A percentile compares a stretch with the other conserved stretches of the same genome.
phyloP scores from a whole-genome alignment of 805 yeast species.

The Maudiozyma turicensis region DNA sequence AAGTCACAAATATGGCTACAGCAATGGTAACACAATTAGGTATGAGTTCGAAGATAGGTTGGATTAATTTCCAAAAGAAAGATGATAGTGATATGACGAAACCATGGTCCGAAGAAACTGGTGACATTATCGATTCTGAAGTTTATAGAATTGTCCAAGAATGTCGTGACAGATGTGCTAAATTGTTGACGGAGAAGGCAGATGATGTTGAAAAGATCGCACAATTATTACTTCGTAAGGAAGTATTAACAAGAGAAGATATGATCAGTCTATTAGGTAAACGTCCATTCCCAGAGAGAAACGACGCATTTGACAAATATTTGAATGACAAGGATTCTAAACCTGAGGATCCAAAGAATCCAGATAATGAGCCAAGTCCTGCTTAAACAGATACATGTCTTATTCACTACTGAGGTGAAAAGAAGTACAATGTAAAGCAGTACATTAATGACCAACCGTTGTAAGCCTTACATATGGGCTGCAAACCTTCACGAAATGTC shows the following conservation, averaged over 20 bases:
- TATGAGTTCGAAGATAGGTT: slow-evolving; percentile 83
- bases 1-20: slow-evolving; percentile 88
- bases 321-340: slow-evolving; percentile 23
- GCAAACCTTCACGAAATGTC: too few species aligned
- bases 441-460: too few species aligned
- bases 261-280: slow-evolving; percentile 84
- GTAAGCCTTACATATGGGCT: neutral
- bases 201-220: slow-evolving; percentile 79
- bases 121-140: slow-evolving; percentile 70
- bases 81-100: slow-evolving; percentile 64
- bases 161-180: slow-evolving; percentile 61
- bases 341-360: slow-evolving; percentile 18
- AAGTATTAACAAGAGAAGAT: slow-evolving; percentile 87
- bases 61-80: slow-evolving; percentile 60
- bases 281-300: slow-evolving; percentile 83
- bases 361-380: slow-evolving; percentile 6
- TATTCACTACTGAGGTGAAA: neutral
- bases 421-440: neutral
- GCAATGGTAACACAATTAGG: slow-evolving; percentile 90
- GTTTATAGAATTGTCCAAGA: slow-evolving; percentile 68
- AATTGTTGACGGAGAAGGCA: slow-evolving; percentile 59
- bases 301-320: slow-evolving; percentile 61
- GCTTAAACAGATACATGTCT: neutral
- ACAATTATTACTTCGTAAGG: slow-evolving; percentile 73
- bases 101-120: slow-evolving; percentile 86